Conservation (phyloP, 352 stramenopile genomes). For the Phytophthora meadii region DNA sequence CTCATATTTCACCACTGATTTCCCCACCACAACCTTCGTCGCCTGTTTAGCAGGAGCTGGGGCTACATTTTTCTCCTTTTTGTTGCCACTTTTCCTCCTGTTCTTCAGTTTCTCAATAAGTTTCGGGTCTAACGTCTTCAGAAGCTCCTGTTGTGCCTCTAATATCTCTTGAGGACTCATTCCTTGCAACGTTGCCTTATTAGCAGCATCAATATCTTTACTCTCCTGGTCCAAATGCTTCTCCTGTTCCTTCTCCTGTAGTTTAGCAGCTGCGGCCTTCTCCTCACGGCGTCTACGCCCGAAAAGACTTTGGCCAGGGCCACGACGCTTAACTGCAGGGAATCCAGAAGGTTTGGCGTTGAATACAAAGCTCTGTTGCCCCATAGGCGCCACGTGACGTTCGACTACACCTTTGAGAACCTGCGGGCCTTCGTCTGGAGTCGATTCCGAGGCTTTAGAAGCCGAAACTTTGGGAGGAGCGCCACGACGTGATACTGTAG, state of each 20-base stretch:
- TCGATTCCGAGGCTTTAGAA: constrained; percentile 8
- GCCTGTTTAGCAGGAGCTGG: not conserved
- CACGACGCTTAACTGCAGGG: constrained; percentile 55
- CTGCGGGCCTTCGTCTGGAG: constrained; percentile 30
- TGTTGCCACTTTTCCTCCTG: constrained; percentile 22
- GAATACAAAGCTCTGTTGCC: constrained; percentile 43
- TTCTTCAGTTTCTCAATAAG: constrained; percentile 75
- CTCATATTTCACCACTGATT: constrained; percentile 21
- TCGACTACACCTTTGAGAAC: constrained; percentile 72
- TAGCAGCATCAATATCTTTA: constrained; percentile 68
- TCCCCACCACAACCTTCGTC: constrained; percentile 27
- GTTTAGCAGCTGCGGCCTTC: not conserved
- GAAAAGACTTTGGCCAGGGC: constrained; percentile 68
- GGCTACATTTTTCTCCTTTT: not conserved
- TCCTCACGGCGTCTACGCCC: constrained; percentile 52
- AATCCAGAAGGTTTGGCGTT: constrained; percentile 58
- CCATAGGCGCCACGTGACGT: constrained; percentile 55
- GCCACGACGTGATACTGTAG: constrained; percentile 55
- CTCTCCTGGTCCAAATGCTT: constrained; percentile 41
- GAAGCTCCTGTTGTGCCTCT: constrained; percentile 73
- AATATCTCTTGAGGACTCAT: constrained; percentile 79
- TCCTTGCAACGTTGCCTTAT: constrained; percentile 52
- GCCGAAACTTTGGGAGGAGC: constrained; percentile 8
- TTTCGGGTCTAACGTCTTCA: constrained; percentile 62
- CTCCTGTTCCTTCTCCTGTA: constrained; percentile 11